Percentiles rank a stretch among this genome's conserved stretches.
These are phyloP conservation scores for Fusarium sp. DNA, from an alignment of 2,329 filamentous ascomycete genomes.

Conservation along the genomic window DNA sequence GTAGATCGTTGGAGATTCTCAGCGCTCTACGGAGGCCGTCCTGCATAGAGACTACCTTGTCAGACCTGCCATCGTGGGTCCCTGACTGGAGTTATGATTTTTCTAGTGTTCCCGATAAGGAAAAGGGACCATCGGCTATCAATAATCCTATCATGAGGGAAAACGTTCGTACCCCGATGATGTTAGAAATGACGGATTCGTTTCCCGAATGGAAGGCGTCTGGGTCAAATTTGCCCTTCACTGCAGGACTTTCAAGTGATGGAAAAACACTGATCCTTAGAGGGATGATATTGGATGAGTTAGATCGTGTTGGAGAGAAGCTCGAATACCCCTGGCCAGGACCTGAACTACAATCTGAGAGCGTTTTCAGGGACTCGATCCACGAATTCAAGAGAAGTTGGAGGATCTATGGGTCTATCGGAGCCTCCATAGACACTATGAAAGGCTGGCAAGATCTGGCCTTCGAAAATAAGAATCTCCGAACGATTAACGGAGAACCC, in stretches of 20 bases:
- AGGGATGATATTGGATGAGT: not conserved
- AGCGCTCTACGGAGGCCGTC: not conserved
- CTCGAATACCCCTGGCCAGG: not conserved
- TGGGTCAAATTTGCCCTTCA: not conserved
- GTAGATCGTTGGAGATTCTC: not conserved
- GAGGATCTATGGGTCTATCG: not conserved
- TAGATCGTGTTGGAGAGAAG: accelerated
- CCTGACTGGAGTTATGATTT: not conserved
- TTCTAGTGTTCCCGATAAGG: accelerated
- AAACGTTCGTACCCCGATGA: not conserved
- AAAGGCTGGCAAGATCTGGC: not conserved
- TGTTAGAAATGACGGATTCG: not conserved
- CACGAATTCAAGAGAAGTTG: not conserved
- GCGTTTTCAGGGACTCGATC: accelerated
- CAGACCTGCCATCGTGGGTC: accelerated
- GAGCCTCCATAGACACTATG: accelerated
- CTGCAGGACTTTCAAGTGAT: not conserved
- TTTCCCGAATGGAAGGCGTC: not conserved
- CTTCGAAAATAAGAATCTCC: accelerated
- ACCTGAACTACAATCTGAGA: not conserved
- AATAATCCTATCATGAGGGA: not conserved
- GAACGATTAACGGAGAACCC: accelerated
- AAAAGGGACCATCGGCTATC: not conserved
- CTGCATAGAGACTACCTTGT: not conserved
- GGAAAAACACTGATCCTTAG: not conserved